Evolutionary conservation across 1,284 basidiomycete species (phyloP).

Genomic region (Melampsora americana): DNA sequence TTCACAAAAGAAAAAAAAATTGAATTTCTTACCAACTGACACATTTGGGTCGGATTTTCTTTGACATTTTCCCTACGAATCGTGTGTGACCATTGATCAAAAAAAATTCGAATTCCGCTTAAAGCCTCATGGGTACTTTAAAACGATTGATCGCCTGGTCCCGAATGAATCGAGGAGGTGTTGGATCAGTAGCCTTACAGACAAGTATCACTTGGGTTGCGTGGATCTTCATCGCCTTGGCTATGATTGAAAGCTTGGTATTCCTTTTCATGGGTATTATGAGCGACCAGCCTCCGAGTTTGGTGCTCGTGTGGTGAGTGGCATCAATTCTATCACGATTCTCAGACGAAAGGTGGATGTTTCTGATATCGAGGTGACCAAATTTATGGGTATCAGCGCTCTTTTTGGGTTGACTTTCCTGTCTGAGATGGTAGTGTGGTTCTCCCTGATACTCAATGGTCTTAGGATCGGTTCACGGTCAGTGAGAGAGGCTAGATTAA

Average conservation of each 20-base stretch:
- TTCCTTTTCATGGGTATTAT: neutral
- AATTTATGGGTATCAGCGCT: neutral
- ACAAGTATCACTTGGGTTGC: neutral
- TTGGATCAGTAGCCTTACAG: neutral
- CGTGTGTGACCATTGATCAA: no score
- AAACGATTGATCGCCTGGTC: conserved; percentile 8
- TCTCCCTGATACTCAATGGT: neutral
- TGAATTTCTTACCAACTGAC: no score
- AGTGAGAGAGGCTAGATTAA: neutral
- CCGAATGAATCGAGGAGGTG: neutral
- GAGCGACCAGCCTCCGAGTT: neutral
- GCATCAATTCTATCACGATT: neutral
- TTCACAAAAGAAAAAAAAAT: no score
- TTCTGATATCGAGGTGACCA: no score
- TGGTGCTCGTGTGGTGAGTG: neutral
- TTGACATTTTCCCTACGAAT: no score
- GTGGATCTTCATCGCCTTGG: neutral
- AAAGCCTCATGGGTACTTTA: neutral
- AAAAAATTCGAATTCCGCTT: no score
- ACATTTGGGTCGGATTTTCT: no score
- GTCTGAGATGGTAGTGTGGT: conserved; percentile 3
- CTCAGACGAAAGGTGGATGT: no score
- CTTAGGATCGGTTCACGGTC: neutral
- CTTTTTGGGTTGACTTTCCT: neutral
- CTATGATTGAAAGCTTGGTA: neutral